These are phyloP conservation scores for Podaxis sp. DNA, from an alignment of 768 basidiomycete species.

Conservation along the genomic window DNA sequence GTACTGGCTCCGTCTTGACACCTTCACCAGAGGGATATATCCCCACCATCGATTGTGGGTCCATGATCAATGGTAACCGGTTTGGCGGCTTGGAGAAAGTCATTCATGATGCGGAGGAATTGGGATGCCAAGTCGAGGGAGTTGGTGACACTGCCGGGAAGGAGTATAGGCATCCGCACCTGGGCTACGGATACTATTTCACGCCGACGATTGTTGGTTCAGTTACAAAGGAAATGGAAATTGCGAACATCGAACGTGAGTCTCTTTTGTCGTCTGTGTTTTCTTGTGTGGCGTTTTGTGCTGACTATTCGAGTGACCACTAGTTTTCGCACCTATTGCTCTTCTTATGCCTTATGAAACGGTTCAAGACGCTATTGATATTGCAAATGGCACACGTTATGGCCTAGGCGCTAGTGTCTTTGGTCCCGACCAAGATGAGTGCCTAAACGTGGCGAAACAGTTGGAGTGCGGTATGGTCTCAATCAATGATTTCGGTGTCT, in stretches of 20 bases:
- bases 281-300: neutral
- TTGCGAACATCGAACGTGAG: slow-evolving; percentile 79
- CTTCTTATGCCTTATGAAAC: slow-evolving; percentile 80
- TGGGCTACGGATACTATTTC: slow-evolving; percentile 78
- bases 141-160: slow-evolving; percentile 36
- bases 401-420: slow-evolving; percentile 95
- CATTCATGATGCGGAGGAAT: slow-evolving; percentile 61
- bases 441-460: slow-evolving; percentile 72
- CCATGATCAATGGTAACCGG: slow-evolving; percentile 76
- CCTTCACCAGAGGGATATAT: slow-evolving; percentile 65
- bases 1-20: slow-evolving; percentile 74
- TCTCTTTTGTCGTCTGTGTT: slow-evolving; percentile 12
- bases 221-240: slow-evolving; percentile 63
- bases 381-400: slow-evolving; percentile 85
- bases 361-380: slow-evolving; percentile 79
- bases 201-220: slow-evolving; percentile 82
- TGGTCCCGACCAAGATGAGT: slow-evolving; percentile 77
- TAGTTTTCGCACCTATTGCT: slow-evolving; percentile 93
- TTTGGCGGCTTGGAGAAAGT: slow-evolving; percentile 67
- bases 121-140: slow-evolving; percentile 63
- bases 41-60: slow-evolving; percentile 76
- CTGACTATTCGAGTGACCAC: neutral
- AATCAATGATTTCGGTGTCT: slow-evolving; percentile 90
- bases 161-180: slow-evolving; percentile 59
- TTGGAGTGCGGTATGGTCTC: slow-evolving; percentile 97